Percentiles rank a stretch among this genome's conserved stretches.
Conservation (phyloP, 495 filamentous ascomycete genomes). For the Penicillium alfredii region DNA sequence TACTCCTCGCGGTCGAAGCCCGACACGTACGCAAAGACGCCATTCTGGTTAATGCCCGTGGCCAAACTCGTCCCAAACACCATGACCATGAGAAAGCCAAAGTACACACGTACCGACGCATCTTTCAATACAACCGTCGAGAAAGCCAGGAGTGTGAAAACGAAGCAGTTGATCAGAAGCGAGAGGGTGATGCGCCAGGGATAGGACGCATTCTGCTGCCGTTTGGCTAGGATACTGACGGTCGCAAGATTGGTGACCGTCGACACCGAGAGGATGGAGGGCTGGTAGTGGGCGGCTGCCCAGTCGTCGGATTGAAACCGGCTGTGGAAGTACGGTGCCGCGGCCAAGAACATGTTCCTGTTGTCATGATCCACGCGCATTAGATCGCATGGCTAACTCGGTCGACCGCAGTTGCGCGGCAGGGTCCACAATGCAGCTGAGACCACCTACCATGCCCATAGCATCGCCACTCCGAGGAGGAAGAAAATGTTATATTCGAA, state of each 20-base stretch:
- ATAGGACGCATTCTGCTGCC: slow-evolving; percentile 76
- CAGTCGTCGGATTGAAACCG: slow-evolving; percentile 68
- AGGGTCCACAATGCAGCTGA: not conserved
- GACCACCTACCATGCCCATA: slow-evolving; percentile 83
- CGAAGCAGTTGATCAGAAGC: slow-evolving; percentile 62
- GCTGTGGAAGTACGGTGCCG: slow-evolving; percentile 83
- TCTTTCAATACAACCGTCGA: slow-evolving; percentile 64
- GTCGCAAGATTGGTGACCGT: slow-evolving; percentile 72
- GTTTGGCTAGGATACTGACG: slow-evolving; percentile 66
- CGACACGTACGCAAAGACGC: slow-evolving; percentile 84
- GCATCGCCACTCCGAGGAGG: slow-evolving; percentile 85
- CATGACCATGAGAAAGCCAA: slow-evolving; percentile 75
- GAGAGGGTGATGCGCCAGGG: slow-evolving; percentile 72
- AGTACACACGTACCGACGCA: slow-evolving; percentile 58
- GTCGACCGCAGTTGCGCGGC: too few relatives aligned
- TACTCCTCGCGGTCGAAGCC: slow-evolving; percentile 79
- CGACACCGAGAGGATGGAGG: slow-evolving; percentile 79
- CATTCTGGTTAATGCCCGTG: slow-evolving; percentile 85
- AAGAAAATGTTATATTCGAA: slow-evolving; percentile 80
- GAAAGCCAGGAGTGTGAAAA: slow-evolving; percentile 71
- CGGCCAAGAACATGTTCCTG: slow-evolving; percentile 99
- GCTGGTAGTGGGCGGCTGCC: slow-evolving; percentile 76
- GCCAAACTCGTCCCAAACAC: slow-evolving; percentile 73
- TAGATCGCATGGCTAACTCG: too few relatives aligned
- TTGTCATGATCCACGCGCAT: slow-evolving; percentile 2